Percentiles rank a stretch among this genome's conserved stretches.
These are phyloP conservation scores for Setomelanomma holmii DNA, from an alignment of 2,329 filamentous ascomycete genomes.

Conservation along the genomic window DNA sequence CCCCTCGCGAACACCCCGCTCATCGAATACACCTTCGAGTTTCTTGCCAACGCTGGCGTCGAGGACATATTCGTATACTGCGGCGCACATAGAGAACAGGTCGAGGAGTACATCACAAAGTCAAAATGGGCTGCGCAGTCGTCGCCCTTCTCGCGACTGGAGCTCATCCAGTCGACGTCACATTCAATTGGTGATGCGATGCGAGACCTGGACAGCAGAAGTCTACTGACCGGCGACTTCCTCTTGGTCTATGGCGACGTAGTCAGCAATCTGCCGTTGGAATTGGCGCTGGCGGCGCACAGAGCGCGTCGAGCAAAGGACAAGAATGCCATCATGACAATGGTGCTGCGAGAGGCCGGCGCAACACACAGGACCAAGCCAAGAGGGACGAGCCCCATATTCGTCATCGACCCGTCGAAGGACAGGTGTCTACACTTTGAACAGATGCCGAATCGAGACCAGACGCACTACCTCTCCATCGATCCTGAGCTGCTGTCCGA, in stretches of 20 bases:
- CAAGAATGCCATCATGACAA: slow-evolving; percentile 97
- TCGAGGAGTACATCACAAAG: slow-evolving; percentile 82
- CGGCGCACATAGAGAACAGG: slow-evolving; percentile 82
- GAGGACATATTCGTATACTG: slow-evolving; percentile 93
- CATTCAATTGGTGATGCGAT: slow-evolving; percentile 92
- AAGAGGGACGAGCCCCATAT: slow-evolving; percentile 78
- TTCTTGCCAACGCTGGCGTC: slow-evolving; percentile 93
- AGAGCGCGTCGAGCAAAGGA: slow-evolving; percentile 80
- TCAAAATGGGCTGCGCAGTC: slow-evolving; percentile 78
- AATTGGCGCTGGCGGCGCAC: slow-evolving; percentile 78
- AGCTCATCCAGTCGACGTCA: slow-evolving; percentile 86
- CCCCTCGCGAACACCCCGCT: slow-evolving; percentile 92
- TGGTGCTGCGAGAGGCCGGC: slow-evolving; percentile 83
- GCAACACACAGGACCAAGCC: slow-evolving; percentile 77
- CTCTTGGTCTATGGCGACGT: slow-evolving; percentile 91
- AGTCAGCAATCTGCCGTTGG: slow-evolving; percentile 87
- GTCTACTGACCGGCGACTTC: slow-evolving; percentile 88
- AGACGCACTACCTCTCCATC: slow-evolving; percentile 71
- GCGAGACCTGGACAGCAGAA: slow-evolving; percentile 87
- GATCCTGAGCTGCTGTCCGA: slow-evolving; percentile 80
- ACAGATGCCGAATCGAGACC: slow-evolving; percentile 76
- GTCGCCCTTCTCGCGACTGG: slow-evolving; percentile 80
- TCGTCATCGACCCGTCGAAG: slow-evolving; percentile 81
- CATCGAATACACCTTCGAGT: slow-evolving; percentile 97
- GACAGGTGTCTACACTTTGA: slow-evolving; percentile 92